These are phyloP conservation scores for Pistacia vera DNA, from an alignment of 345 rosid species.

Conservation along the genomic window DNA sequence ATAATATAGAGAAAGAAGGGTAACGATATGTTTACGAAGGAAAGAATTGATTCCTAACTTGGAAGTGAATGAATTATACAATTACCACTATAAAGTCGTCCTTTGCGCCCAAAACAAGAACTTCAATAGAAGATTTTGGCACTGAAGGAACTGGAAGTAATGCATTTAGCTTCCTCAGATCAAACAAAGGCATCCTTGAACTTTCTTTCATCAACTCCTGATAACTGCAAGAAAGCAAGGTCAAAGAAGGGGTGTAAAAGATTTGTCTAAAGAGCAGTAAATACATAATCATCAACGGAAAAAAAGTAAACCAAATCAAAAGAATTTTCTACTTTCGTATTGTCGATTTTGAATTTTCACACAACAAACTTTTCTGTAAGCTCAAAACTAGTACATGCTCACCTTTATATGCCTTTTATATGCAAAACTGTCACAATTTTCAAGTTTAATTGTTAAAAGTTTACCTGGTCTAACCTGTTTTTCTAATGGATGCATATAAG, in stretches of 20 bases:
- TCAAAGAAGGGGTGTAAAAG: neutral
- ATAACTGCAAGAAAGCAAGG: slow-evolving; percentile 50
- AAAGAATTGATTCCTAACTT: neutral
- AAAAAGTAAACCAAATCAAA: neutral
- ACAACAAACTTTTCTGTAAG: neutral
- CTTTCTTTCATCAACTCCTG: slow-evolving; percentile 80
- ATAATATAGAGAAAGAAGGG: neutral
- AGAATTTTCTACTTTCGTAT: neutral
- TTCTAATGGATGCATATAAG: no score
- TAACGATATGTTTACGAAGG: neutral
- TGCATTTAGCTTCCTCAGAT: slow-evolving; percentile 80
- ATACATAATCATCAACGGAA: neutral
- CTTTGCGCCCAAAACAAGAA: slow-evolving; percentile 75
- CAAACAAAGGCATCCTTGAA: slow-evolving; percentile 75
- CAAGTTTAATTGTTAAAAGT: no score
- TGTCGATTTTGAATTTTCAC: neutral
- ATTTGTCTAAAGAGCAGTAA: neutral
- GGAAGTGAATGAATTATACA: neutral
- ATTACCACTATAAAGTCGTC: slow-evolving; percentile 89
- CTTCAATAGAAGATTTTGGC: slow-evolving; percentile 42
- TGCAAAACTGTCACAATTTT: no score
- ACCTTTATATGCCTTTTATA: no score
- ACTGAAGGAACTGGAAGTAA: slow-evolving; percentile 82
- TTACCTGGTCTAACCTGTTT: no score
- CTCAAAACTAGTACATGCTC: no score